These are phyloP conservation scores for Lecanicillium sp. DNA, from an alignment of 2,329 filamentous ascomycete species.

Conservation along the genomic window DNA sequence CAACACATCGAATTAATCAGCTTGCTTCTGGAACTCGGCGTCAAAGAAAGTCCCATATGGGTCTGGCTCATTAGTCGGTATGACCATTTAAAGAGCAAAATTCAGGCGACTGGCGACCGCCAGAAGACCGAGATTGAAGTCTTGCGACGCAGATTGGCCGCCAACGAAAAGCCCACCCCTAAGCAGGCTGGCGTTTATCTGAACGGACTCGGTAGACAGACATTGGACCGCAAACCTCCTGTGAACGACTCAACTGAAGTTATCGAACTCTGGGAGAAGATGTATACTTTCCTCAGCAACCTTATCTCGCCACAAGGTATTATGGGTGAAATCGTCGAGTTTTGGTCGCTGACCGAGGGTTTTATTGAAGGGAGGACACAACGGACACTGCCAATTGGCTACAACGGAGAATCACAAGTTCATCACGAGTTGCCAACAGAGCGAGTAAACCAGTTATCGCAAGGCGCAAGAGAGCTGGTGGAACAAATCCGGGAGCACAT, in stretches of 20 bases:
- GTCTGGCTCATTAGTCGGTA: constrained; percentile 88
- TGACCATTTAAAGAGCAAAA: constrained; percentile 82
- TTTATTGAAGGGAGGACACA: constrained; percentile 87
- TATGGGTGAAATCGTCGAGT: constrained; percentile 83
- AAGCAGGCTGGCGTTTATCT: constrained; percentile 70
- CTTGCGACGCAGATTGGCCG: constrained; percentile 72
- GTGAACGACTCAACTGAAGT: constrained; percentile 75
- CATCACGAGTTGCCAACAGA: constrained; percentile 75
- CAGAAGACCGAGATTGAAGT: constrained; percentile 90
- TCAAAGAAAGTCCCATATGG: constrained; percentile 95
- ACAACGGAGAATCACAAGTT: constrained; percentile 71
- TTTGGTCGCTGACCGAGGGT: constrained; percentile 86
- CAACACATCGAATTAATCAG: constrained; percentile 86
- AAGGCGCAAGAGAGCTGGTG: constrained; percentile 75
- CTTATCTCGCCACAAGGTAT: constrained; percentile 76
- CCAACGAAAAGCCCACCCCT: constrained; percentile 62
- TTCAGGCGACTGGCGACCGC: constrained; percentile 74
- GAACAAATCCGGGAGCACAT: constrained; percentile 75
- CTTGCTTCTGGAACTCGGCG: constrained; percentile 84
- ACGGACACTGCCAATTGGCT: constrained; percentile 68
- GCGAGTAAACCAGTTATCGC: constrained; percentile 65
- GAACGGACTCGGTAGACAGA: constrained; percentile 63
- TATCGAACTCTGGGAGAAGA: constrained; percentile 88
- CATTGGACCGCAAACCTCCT: constrained; percentile 52
- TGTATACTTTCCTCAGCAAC: constrained; percentile 64